These are phyloP conservation scores for Trichosporon asahii DNA, from an alignment of 1,284 basidiomycete genomes.

Conservation along the genomic window DNA sequence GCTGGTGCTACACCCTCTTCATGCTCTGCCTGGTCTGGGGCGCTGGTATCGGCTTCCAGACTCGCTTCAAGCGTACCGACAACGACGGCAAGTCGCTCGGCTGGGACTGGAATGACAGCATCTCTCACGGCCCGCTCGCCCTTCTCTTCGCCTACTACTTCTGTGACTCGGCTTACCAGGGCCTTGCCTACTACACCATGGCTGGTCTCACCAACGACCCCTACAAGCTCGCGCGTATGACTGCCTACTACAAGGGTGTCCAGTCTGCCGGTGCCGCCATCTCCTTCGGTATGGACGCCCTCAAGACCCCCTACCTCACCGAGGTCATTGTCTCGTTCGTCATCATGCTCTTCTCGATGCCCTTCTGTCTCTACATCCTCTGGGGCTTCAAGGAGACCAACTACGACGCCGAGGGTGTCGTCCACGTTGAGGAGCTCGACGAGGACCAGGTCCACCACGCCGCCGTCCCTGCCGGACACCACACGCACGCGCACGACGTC, in stretches of 20 bases:
- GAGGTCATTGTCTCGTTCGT: slow-evolving; percentile 41
- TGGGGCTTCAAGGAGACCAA: slow-evolving; percentile 33
- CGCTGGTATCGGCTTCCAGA: slow-evolving; percentile 40
- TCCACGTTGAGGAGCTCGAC: slow-evolving; percentile 38
- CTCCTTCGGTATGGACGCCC: slow-evolving; percentile 58
- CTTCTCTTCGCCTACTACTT: slow-evolving; percentile 40
- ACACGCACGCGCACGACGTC: slow-evolving; percentile 11
- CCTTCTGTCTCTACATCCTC: slow-evolving; percentile 35
- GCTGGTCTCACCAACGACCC: slow-evolving; percentile 36
- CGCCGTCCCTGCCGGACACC: slow-evolving; percentile 38
- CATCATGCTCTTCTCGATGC: slow-evolving; percentile 39
- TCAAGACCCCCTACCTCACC: slow-evolving; percentile 42
- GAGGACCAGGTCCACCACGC: slow-evolving; percentile 25
- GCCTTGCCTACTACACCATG: slow-evolving; percentile 46
- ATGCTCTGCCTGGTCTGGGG: slow-evolving; percentile 40
- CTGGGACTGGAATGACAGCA: slow-evolving; percentile 14
- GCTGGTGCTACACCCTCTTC: slow-evolving; percentile 29
- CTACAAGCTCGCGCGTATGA: slow-evolving; percentile 46
- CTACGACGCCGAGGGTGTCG: slow-evolving; percentile 33
- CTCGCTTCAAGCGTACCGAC: slow-evolving; percentile 14
- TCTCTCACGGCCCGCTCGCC: slow-evolving; percentile 14
- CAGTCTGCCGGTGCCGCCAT: slow-evolving; percentile 52
- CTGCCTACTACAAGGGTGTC: slow-evolving; percentile 50
- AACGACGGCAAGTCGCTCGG: neutral
- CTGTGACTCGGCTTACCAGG: slow-evolving; percentile 49